A percentile compares a stretch with the other conserved stretches of the same genome.
Conservation (phyloP, 2,329 filamentous ascomycete genomes). For the Fusarium xyrophilum region DNA sequence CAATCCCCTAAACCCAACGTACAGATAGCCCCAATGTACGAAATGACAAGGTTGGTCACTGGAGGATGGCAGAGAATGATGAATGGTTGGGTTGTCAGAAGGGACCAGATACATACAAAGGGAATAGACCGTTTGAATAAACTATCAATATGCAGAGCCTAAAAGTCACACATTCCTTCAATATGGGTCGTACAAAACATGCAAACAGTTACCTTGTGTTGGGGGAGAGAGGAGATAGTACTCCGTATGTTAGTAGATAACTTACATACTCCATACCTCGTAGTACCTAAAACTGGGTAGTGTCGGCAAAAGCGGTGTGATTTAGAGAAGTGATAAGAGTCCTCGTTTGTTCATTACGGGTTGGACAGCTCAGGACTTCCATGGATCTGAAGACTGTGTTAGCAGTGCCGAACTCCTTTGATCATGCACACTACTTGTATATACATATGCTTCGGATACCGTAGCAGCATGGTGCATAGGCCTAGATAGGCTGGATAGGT, state of each 20-base stretch:
- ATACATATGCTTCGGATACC: neutral
- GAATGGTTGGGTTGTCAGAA: neutral
- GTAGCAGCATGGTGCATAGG: neutral
- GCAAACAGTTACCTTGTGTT: neutral
- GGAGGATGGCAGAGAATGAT: neutral
- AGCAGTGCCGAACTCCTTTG: constrained; percentile 2
- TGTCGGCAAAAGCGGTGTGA: constrained; percentile 24
- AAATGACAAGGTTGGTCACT: neutral
- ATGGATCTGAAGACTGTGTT: constrained; percentile 2
- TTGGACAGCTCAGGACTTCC: neutral
- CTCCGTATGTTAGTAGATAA: neutral
- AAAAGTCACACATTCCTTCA: neutral
- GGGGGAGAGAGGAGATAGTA: neutral
- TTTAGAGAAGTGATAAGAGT: constrained; percentile 9
- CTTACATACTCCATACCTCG: too few relatives aligned
- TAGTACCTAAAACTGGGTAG: neutral
- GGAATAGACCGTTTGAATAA: neutral
- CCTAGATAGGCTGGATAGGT: neutral
- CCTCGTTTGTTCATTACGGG: neutral
- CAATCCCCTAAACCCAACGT: constrained; percentile 3
- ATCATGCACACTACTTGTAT: neutral
- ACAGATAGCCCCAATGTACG: neutral
- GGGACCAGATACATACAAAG: neutral
- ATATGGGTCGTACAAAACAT: neutral
- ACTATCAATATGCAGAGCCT: neutral